Evolutionary conservation across 192 early-diverging fungal genomes (phyloP), one percentile per base, ranked within the genome.

Genomic region (Allomyces javanicus): DNA sequence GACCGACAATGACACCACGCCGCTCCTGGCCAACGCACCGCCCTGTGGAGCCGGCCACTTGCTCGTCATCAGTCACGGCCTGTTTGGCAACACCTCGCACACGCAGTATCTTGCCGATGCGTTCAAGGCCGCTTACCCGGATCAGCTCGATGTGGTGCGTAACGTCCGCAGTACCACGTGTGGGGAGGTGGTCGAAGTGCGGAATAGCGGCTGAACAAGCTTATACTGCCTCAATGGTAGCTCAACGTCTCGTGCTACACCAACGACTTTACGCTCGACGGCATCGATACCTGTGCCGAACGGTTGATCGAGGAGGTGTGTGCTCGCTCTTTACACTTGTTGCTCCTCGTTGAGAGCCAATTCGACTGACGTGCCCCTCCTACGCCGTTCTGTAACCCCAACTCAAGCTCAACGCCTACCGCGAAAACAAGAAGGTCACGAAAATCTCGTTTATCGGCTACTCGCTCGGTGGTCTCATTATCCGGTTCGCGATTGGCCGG

Each of bases 381-480:
- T 12, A 9, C 17, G 9, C 50, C 12, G 9, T 21, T n/a, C n/a
- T n/a, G n/a, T n/a, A n/a, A n/a, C n/a, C n/a, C n/a, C n/a, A n/a
- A n/a, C 6, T 58, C 50, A 58, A 58, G 12, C 50, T n/a, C 3
- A 58, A 58, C 3, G 7, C 33, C 5, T 40, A 40, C 7, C 33
- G 33, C 61, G 61, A 61, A 19, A 23, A 3, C 61, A 63, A 63
- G 5, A 63, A 63, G 23, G 62, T 25, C 62, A 25, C 19, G 11
- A 21, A 24, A 11, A 23, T 63, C 4, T 63, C 62, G 62, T 25
- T 63, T 23, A 2, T 63, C 62, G 62, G 62, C 22, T 63, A 63
- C 62, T 63, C 62, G 62, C 62, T 63, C 62, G 62, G 62, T 23
- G 62, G 62, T 23, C 62, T 63, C 5, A 63, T 63, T 63, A 10